Evolutionary conservation across 106 monocot species (phyloP), one percentile per base, ranked within the genome.

Genomic region (Gastrodia elata): DNA sequence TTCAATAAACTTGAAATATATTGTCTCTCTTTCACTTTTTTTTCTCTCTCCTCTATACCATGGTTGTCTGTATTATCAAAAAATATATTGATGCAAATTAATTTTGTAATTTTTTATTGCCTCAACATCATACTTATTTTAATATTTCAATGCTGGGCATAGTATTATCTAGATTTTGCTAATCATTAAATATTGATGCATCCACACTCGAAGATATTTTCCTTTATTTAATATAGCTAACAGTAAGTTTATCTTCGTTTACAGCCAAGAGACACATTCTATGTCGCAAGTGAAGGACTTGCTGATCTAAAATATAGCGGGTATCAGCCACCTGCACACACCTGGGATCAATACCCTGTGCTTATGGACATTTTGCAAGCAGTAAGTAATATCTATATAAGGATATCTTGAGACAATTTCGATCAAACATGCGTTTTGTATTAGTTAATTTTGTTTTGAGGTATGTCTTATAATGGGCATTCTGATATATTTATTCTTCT

Each of bases 201-300:
- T 61, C 13, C 61, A 61, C 61, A 32, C 61, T 30, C 28, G 32
- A 61, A 32, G 8, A 61, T 61, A 61, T 32, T 32, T 1, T 8
- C 32, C 3, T 11, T 61, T 13, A 11, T 1, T 30, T 61, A 30
- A 14, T 61, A 30, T 67, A 18, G 38, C 67, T 38, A 37, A 67
- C 9, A 37, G 20, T 27, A n/a, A 20, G 18, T 64, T 56, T 30
- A 65, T 48, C 7, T 4, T 65, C 65, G 76, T 83, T 11, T 90
- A 65, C 82, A 98, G 98, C 98, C 98, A 3, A 86, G 98, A 79
- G 98, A 98, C 48, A 84, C 85, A 43, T 97, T 90, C 73, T 97
- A 97, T 80, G 74, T 97, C 74, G 97, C 97, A 33, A 76, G 72
- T 73, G 78, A 91, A 73, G 97, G 92, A 6, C 83, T 97, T 39